phyloP scores from a whole-genome alignment of 305 asterid species.

The Fraxinus baroniana region DNA sequence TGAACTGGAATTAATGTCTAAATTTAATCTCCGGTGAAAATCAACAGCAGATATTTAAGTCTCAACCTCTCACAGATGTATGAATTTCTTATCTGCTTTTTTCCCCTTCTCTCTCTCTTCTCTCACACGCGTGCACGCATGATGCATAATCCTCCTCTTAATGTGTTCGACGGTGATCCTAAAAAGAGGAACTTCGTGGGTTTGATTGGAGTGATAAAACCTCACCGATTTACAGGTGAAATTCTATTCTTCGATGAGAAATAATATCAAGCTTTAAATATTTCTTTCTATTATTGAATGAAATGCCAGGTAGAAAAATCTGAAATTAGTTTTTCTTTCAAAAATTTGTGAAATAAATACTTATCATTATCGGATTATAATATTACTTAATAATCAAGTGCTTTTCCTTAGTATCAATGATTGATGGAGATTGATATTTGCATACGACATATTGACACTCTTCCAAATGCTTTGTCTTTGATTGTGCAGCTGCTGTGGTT shows the following conservation, averaged over 20 bases:
- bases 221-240: not conserved
- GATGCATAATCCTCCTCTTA: not conserved
- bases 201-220: not conserved
- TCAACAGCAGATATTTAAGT: not conserved
- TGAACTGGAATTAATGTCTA: not conserved
- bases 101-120: not conserved
- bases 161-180: not conserved
- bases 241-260: not conserved
- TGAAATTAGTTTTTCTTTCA: not conserved
- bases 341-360: not conserved
- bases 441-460: not conserved
- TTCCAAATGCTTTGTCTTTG: constrained; percentile 10
- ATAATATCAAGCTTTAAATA: not conserved
- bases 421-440: not conserved
- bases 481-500: constrained; percentile 54
- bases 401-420: not conserved
- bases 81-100: not conserved
- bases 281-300: not conserved
- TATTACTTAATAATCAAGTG: not conserved
- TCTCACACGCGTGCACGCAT: not conserved
- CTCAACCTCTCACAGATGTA: not conserved
- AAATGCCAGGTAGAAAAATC: not conserved
- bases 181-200: not conserved
- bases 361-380: not conserved
- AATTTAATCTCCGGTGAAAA: not conserved